These are phyloP conservation scores for Cystobasidiaceae sp. DNA, from an alignment of 1,284 basidiomycete species.

Conservation along the genomic window DNA sequence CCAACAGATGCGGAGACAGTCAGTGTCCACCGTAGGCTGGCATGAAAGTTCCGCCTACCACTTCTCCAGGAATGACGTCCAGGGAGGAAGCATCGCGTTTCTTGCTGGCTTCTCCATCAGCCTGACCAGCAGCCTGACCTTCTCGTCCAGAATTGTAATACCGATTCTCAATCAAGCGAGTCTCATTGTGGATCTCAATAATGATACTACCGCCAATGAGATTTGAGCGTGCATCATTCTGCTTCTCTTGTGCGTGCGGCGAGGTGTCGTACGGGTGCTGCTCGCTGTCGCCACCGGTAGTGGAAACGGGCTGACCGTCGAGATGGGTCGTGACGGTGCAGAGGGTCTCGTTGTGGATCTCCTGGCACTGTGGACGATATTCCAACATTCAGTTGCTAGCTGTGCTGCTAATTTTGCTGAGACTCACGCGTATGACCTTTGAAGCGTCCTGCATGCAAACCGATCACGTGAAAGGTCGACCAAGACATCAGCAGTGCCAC, in stretches of 20 bases:
- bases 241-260: not conserved
- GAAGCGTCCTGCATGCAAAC: not conserved
- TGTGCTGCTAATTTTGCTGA: not conserved
- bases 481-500: not conserved
- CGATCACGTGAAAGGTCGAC: too few species aligned
- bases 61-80: not conserved
- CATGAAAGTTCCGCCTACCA: not conserved
- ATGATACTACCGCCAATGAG: conserved; percentile 1
- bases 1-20: too few species aligned
- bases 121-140: not conserved
- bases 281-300: not conserved
- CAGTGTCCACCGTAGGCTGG: not conserved
- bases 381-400: not conserved
- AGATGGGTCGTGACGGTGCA: not conserved
- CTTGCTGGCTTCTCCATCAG: too few species aligned
- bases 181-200: conserved; percentile 27
- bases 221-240: conserved; percentile 14
- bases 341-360: conserved; percentile 22
- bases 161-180: not conserved
- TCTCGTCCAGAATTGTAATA: not conserved
- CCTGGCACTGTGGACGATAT: not conserved
- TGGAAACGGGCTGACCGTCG: not conserved
- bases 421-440: conserved; percentile 11
- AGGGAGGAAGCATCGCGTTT: not conserved
- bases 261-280: conserved; percentile 21